Evolutionary conservation across 352 stramenopile genomes (phyloP), one percentile per base, ranked within the genome.

Genomic region (Phytopythium litorale): DNA sequence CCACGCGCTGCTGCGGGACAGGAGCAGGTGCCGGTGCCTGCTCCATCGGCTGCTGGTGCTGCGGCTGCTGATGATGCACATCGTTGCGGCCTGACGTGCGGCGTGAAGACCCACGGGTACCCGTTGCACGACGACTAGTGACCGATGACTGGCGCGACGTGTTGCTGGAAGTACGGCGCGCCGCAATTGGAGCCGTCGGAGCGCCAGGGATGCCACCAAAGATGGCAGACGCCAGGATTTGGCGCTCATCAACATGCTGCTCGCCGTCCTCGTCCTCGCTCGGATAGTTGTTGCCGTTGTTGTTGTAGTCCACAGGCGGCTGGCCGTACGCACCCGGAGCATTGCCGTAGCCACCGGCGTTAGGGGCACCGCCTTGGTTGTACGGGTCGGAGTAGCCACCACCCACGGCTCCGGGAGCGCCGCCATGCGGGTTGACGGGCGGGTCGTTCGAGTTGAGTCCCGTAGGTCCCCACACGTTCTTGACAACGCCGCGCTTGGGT

Each of bases 191-290:
- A 9, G 76, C 69, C 12, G 68, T 48, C 5, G 83, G 79, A 0
- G 79, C 89, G 50, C 89, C 89, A 12, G 82, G 87, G 51, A 99
- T 97, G 32, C 97, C 97, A 42, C 97, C 97, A 75, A 99, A 99
- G 53, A 99, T 88, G 11, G 94, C 95, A 15, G 94, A 97, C 43
- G 97, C 97, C 79, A 98, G 89, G 65, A 93, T 87, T 55, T 81
- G 70, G 45, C 87, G 84, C 64, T 96, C 86, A 48, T 94, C 78
- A 2, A 91, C 74, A 7, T 79, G 61, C 11, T 68, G 69, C 12
- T 91, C 84, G 23, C 73, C 72, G 45, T 88, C 79, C 35, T 92
- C 76, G 13, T 78, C 61, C 7, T 87, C 73, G 25, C 81, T 64
- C 38, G 73, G 56, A 5, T 68, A 60, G 8, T 63, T 58, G 11